phyloP scores from a whole-genome alignment of 148 eudicot species.

The Fallopia convolvulus region DNA sequence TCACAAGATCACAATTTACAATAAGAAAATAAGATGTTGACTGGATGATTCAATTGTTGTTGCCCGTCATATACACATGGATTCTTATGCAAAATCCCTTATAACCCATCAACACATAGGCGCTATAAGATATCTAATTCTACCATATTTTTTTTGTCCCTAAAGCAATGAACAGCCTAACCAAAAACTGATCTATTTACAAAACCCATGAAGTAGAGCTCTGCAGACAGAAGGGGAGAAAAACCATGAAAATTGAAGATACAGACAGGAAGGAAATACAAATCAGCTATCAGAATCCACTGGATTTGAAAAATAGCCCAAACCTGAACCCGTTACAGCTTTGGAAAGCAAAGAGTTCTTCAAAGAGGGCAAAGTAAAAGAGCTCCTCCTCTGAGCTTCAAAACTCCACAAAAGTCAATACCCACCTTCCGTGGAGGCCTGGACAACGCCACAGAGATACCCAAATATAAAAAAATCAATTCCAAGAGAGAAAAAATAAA shows the following conservation, averaged over 20 bases:
- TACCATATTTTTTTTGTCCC: background rate
- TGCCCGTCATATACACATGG: constrained; percentile 15
- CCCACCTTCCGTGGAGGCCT: constrained; percentile 8
- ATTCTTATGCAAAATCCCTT: constrained; percentile 18
- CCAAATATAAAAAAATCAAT: constrained; percentile 3
- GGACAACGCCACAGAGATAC: constrained; percentile 16
- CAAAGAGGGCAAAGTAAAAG: constrained; percentile 1
- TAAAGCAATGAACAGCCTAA: background rate
- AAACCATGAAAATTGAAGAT: background rate
- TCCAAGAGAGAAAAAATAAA: background rate
- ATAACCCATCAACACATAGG: constrained; percentile 29
- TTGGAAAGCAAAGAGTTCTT: constrained; percentile 1
- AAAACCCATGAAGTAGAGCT: background rate
- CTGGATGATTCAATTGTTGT: constrained; percentile 10
- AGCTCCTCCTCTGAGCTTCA: background rate
- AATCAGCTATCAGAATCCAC: constrained; percentile 1
- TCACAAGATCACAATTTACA: constrained; percentile 13
- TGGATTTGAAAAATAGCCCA: background rate
- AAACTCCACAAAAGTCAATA: constrained; percentile 10
- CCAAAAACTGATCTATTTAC: background rate
- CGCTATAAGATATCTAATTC: background rate
- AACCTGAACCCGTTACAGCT: constrained; percentile 1
- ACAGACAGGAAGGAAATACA: background rate
- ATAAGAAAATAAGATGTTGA: background rate
- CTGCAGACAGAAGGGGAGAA: background rate